Conservation (phyloP, 495 filamentous ascomycete genomes). For the Bacidia gigantensis region DNA sequence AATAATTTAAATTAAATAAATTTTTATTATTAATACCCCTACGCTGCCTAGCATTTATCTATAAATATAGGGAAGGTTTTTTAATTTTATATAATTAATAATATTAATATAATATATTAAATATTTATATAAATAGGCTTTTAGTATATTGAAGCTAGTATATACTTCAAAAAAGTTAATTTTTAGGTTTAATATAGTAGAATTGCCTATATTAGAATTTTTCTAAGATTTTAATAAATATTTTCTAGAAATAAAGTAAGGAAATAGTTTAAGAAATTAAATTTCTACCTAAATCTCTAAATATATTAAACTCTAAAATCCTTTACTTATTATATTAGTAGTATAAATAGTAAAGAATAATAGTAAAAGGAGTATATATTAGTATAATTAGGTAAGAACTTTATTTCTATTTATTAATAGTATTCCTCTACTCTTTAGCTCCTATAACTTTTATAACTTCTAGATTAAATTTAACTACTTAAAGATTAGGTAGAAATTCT, state of each 20-base stretch:
- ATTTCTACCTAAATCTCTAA: not conserved
- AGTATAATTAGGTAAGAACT: not conserved
- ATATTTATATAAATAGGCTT: slow-evolving; percentile 5
- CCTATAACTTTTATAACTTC: not conserved
- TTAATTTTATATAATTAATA: slow-evolving; percentile 9
- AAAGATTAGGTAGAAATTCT: not conserved
- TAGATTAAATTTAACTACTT: not conserved
- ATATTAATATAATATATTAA: not conserved
- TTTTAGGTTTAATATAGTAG: slow-evolving; percentile 1
- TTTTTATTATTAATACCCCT: no score
- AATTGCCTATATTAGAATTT: not conserved
- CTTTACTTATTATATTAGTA: not conserved
- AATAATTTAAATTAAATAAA: not conserved
- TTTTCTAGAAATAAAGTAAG: not conserved
- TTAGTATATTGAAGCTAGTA: not conserved
- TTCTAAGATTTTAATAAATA: no score
- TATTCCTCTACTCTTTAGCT: not conserved
- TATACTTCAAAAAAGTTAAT: slow-evolving; percentile 6
- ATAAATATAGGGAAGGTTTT: slow-evolving; percentile 5
- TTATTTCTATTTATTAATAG: not conserved
- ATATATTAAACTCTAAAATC: not conserved
- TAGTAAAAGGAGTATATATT: not conserved
- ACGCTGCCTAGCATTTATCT: no score
- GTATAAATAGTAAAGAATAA: not conserved
- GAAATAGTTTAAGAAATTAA: not conserved